Percentiles rank a stretch among this genome's conserved stretches.
Evolutionary conservation across 2,329 filamentous ascomycete species (phyloP).

Genomic region (Didymella pomorum): DNA sequence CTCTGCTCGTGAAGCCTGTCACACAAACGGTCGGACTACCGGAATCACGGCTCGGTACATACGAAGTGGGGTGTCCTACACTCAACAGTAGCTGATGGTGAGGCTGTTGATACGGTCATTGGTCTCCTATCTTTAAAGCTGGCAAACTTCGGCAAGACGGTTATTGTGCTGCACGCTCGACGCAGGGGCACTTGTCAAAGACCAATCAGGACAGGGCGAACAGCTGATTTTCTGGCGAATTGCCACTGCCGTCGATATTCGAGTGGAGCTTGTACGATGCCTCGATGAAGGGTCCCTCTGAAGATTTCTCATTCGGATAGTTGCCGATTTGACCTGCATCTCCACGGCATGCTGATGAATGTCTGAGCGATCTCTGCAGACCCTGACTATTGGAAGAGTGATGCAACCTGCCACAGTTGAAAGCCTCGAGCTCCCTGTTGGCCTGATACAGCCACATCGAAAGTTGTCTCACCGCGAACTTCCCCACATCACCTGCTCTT

Average conservation of each 20-base stretch:
- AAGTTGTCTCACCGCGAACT: slow-evolving; percentile 31
- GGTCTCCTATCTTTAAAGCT: slow-evolving; percentile 9
- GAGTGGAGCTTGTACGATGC: slow-evolving; percentile 12
- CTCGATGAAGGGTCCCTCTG: slow-evolving; percentile 5
- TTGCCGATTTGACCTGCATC: slow-evolving; percentile 11
- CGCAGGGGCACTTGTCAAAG: slow-evolving; percentile 4
- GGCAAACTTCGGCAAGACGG: slow-evolving; percentile 9
- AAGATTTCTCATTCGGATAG: too few relatives aligned
- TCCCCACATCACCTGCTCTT: slow-evolving; percentile 32
- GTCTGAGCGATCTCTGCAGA: slow-evolving; percentile 7
- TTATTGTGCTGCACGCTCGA: slow-evolving; percentile 3
- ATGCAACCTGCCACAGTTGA: slow-evolving; percentile 22
- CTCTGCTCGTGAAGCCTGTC: slow-evolving; percentile 18
- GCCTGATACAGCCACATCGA: slow-evolving; percentile 32
- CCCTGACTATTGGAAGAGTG: slow-evolving; percentile 7
- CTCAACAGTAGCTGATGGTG: slow-evolving; percentile 22
- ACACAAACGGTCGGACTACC: slow-evolving; percentile 21
- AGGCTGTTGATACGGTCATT: slow-evolving; percentile 12
- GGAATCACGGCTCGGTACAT: slow-evolving; percentile 19
- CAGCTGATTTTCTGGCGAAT: slow-evolving; percentile 1
- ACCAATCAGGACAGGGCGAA: slow-evolving; percentile 5
- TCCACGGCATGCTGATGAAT: slow-evolving; percentile 9
- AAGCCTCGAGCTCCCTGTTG: slow-evolving; percentile 20
- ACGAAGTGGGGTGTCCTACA: slow-evolving; percentile 16
- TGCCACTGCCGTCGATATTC: slow-evolving; percentile 9